These are phyloP conservation scores for Phyllosticta citriasiana DNA, from an alignment of 2,329 filamentous ascomycete genomes.

Conservation along the genomic window DNA sequence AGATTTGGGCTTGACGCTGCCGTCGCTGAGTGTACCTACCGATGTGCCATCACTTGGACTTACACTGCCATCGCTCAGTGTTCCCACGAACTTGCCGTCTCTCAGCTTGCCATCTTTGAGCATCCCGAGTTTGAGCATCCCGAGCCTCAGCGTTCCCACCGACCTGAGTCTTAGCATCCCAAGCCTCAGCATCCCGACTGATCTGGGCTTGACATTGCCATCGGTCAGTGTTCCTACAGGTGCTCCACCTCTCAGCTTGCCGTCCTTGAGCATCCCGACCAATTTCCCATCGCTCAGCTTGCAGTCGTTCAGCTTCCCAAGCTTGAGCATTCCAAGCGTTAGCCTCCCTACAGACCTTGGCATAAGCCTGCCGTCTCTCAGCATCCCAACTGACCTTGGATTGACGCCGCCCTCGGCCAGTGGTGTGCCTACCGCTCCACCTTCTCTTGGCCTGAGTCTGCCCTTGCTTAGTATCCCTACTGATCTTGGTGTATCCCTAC, in stretches of 20 bases:
- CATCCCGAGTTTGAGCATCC: not conserved
- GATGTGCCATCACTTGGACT: not conserved
- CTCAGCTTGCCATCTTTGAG: no score
- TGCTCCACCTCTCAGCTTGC: not conserved
- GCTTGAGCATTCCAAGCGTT: not conserved
- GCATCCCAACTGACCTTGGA: not conserved
- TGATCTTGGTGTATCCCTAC: not conserved
- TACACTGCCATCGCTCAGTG: not conserved
- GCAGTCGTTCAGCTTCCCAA: not conserved
- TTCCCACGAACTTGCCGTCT: not conserved
- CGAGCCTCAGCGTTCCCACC: not conserved
- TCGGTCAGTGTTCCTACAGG: not conserved
- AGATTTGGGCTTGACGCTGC: not conserved
- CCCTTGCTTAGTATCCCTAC: not conserved
- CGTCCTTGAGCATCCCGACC: not conserved
- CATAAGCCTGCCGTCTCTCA: not conserved
- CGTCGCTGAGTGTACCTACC: not conserved
- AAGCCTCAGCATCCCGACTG: not conserved
- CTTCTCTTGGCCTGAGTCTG: not conserved
- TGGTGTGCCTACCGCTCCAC: not conserved
- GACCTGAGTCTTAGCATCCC: not conserved
- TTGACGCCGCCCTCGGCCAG: not conserved
- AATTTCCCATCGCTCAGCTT: not conserved
- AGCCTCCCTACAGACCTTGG: not conserved
- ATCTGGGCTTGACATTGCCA: not conserved